Base-by-base conservation (phyloP, 2,329 filamentous ascomycete species). In the Sphaerulina populicola region DNA sequence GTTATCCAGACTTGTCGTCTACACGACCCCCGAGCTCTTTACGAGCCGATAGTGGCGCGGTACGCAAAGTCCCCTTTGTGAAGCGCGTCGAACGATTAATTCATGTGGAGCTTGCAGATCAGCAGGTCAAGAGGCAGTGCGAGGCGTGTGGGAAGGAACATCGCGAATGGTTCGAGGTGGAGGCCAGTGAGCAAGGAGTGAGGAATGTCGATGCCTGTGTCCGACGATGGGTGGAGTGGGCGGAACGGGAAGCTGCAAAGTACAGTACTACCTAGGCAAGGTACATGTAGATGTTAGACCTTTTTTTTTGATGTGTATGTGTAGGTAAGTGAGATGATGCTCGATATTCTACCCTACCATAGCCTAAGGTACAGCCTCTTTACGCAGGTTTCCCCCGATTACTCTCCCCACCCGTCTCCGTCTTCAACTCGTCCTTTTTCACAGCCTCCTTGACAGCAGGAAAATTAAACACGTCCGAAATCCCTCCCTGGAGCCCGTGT, bases 151-250 rank as follows among this genome's bases (percentile, higher is more conserved):
- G 89, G 1, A 83, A 82, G 63, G 83, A 88, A 61, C 93, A 98
- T 68, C 76, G 84, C 47, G 93, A 98, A 71, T 98, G 91, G 91
- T 98, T 98, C 66, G 86, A 94, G 70, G 82, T 96, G 1, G 81
- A 87, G 55, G 86, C 87, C 0, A 83, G 74, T 18, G 78, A 82
- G 57, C 77, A 83, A 27, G 86, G 83, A 0, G 76, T 97, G 2
- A 79, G 76, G 54, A 76, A 64, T 23, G 79, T 87, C 8, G 83
- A 87, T 69, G 81, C 86, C 58, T 80, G 89, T 53, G 82, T 95
- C 37, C 80, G 83, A 64, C 73, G 88, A 58, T 98, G 93, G 93
- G 82, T 90, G 7, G 79, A 79, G 9, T 97, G 90, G 88, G 86
- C 61, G 15, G 63, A 65, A 38, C 46, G 44, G 35, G 41, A 57